Evolutionary conservation across 192 early-diverging fungal genomes (phyloP).

Genomic region (Glomus cerebriforme): DNA sequence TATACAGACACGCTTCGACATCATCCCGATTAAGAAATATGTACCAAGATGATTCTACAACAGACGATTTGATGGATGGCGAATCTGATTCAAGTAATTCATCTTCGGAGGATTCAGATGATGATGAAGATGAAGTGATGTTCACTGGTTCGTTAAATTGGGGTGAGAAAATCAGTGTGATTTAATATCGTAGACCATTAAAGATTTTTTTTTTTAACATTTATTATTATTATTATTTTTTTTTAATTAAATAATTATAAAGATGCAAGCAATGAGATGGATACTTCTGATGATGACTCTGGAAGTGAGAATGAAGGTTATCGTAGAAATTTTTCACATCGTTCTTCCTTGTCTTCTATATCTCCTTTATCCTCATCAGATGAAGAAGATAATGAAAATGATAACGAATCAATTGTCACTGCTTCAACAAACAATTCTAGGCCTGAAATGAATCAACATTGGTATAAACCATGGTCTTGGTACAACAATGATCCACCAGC

Average conservation of each 20-base stretch:
- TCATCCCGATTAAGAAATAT: slow-evolving; percentile 11
- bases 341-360: background rate
- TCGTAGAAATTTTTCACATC: background rate
- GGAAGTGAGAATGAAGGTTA: background rate
- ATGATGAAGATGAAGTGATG: slow-evolving; percentile 16
- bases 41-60: slow-evolving; percentile 3
- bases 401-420: background rate
- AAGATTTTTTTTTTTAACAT: background rate
- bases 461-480: slow-evolving; percentile 25
- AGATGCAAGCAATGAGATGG: slow-evolving; percentile 11
- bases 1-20: background rate
- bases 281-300: slow-evolving; percentile 15
- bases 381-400: slow-evolving; percentile 5
- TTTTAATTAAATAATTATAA: background rate
- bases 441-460: background rate
- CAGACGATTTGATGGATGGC: background rate
- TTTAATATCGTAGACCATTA: background rate
- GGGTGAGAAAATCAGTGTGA: background rate
- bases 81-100: background rate
- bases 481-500: background rate
- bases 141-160: slow-evolving; percentile 8
- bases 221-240: background rate
- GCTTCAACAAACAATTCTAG: background rate
- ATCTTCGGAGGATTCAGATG: slow-evolving; percentile 16
- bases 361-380: background rate